Base-by-base conservation (phyloP, 306 rosid species). In the Hippophae tibetana region DNA sequence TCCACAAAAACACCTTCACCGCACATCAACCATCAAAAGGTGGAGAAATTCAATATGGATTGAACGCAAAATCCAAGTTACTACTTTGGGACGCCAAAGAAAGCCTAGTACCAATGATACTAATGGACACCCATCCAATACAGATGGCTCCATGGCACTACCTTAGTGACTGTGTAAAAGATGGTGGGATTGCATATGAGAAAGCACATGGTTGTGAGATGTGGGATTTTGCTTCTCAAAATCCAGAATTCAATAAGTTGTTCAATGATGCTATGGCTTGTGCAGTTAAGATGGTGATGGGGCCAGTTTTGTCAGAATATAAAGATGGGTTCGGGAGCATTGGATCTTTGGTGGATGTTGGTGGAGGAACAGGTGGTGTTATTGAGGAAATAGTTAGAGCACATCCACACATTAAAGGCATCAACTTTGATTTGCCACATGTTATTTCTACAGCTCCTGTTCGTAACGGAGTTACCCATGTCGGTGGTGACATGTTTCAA, bases 211-310 rank as follows among this genome's bases (percentile, higher is more conserved):
- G 81, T 0, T 23, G 40, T 7, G 45, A 57, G 52, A 25, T 81
- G 3, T 77, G 76, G 61, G 76, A 74, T 13, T 42, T 73, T 6
- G 62, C 74, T 3, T 55, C 62, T 8, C 42, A n/a, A 18, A 69
- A 72, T 38, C 52, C 54, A 5, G 74, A 64, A 8, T 72, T 62
- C 27, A 43, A 61, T 7, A 43, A 44, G 3, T 14, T 60, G 6
- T 74, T 72, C 68, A 57, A 75, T 8, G 46, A 56, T 10, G 79
- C 53, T 2, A 54, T 78, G 76, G 76, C 69, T 0, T 46, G 79
- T 9, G 9, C 53, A 5, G 56, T 69, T 7, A 60, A 58, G 53
- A 49, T 75, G 10, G 13, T 60, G 43, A 31, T 59, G 68, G 51
- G 47, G 9, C 75, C 55, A 4, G 6, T 81, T 6, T 14, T 71